These are phyloP conservation scores for Rhodotorula taiwanensis DNA, from an alignment of 768 basidiomycete species.

Conservation along the genomic window DNA sequence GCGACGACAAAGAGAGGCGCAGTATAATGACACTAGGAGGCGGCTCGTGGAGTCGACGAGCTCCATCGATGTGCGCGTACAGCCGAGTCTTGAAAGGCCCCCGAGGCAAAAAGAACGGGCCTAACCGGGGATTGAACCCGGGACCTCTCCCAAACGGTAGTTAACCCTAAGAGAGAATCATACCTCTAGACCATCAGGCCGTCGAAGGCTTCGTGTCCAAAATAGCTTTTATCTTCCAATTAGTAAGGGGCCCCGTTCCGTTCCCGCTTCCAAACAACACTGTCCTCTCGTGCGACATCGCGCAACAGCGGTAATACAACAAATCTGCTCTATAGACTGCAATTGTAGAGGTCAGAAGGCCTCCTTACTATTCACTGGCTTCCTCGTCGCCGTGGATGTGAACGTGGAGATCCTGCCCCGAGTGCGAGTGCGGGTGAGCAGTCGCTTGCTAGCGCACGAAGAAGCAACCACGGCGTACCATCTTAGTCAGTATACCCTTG, in stretches of 20 bases:
- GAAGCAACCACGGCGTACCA: slow-evolving; percentile 13
- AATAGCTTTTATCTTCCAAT: not conserved
- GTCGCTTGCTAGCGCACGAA: not conserved
- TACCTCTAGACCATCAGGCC: slow-evolving; percentile 11
- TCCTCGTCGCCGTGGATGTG: slow-evolving; percentile 13
- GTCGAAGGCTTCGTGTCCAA: not conserved
- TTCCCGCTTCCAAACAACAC: no score
- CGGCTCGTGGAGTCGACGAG: no score
- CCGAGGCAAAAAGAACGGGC: not conserved
- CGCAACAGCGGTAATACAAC: no score
- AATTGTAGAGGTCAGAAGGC: no score
- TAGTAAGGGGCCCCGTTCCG: no score
- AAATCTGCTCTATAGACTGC: no score
- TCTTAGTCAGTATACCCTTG: slow-evolving; percentile 33
- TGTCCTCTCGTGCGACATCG: no score
- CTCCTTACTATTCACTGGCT: no score
- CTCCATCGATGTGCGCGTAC: slow-evolving; percentile 52
- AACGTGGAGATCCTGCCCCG: slow-evolving; percentile 24
- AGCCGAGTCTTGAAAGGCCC: slow-evolving; percentile 54
- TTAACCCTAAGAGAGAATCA: slow-evolving; percentile 11
- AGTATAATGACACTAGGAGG: no score
- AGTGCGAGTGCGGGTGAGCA: not conserved
- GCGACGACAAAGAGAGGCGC: no score
- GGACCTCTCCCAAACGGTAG: slow-evolving; percentile 4
- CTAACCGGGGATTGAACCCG: slow-evolving; percentile 12